Evolutionary conservation across 1,139 yeast genomes (phyloP).

Genomic region (Suhomyces yuchorum): DNA sequence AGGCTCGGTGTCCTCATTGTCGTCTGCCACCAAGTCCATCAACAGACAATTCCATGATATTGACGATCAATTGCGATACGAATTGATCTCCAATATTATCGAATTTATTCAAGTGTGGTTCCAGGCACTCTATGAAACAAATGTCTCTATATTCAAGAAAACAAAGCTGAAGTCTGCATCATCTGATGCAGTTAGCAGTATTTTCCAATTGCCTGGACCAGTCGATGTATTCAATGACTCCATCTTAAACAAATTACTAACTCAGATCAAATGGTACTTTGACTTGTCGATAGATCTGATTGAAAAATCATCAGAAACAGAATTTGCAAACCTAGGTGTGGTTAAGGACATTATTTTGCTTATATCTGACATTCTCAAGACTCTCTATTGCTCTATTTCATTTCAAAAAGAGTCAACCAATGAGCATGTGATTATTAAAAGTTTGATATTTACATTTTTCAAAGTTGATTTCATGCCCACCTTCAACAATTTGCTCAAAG

Average conservation of each 20-base stretch:
- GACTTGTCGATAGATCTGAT: constrained; percentile 20
- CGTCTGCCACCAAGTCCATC: not conserved
- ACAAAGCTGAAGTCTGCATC: constrained; percentile 6
- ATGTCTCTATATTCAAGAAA: constrained; percentile 9
- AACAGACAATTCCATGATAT: constrained; percentile 24
- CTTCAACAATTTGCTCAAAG: constrained; percentile 26
- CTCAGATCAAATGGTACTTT: constrained; percentile 24
- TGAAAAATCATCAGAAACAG: constrained; percentile 18
- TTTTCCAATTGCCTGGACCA: constrained; percentile 24
- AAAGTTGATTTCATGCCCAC: constrained; percentile 27
- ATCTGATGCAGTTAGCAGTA: constrained; percentile 16
- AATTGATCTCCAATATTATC: constrained; percentile 33
- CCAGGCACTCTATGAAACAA: constrained; percentile 21
- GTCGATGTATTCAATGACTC: constrained; percentile 17
- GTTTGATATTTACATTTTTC: constrained; percentile 25
- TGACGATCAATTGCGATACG: constrained; percentile 30
- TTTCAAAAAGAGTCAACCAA: constrained; percentile 18
- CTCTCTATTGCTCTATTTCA: constrained; percentile 22
- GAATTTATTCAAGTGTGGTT: constrained; percentile 29
- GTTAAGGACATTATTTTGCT: constrained; percentile 33
- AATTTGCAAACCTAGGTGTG: constrained; percentile 23
- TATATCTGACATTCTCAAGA: constrained; percentile 28
- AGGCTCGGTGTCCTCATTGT: not conserved
- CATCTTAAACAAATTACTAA: constrained; percentile 21
- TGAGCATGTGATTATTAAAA: constrained; percentile 22